Conservation (phyloP, 108 stramenopile species). For the Skeletonema menzelii region DNA sequence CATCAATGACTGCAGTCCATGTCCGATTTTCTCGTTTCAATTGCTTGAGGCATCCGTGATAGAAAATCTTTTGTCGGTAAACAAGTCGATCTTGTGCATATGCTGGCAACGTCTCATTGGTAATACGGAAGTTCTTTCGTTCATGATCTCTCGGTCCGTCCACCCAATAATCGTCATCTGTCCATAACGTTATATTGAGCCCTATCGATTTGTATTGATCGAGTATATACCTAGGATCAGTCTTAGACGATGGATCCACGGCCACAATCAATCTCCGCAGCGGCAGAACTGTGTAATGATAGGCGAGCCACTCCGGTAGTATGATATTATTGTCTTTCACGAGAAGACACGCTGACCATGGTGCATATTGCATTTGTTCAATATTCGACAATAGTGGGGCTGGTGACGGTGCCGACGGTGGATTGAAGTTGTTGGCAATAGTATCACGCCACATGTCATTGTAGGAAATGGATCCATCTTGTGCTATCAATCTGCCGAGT, state of each 20-base stretch:
- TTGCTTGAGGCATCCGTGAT: conserved; percentile 19
- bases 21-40: conserved; percentile 18
- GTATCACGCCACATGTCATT: too few relatives aligned
- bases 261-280: conserved; percentile 43
- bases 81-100: background rate
- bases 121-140: background rate
- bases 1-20: conserved; percentile 59
- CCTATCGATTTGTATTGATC: background rate
- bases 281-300: conserved; percentile 56
- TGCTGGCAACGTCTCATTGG: background rate
- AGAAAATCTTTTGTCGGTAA: conserved; percentile 39
- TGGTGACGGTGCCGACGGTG: too few relatives aligned
- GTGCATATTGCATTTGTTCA: too few relatives aligned
- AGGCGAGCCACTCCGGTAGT: conserved; percentile 12
- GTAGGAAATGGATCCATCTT: too few relatives aligned
- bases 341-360: conserved; percentile 61
- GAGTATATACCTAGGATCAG: conserved; percentile 9
- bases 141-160: background rate
- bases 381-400: too few relatives aligned
- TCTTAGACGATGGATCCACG: conserved; percentile 37
- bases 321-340: conserved; percentile 52
- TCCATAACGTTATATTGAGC: conserved; percentile 26
- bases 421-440: too few relatives aligned
- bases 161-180: conserved; percentile 4
- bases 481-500: too few relatives aligned